Base-by-base conservation (phyloP, 2,329 filamentous ascomycete genomes). In the Diaporthe velutina region DNA sequence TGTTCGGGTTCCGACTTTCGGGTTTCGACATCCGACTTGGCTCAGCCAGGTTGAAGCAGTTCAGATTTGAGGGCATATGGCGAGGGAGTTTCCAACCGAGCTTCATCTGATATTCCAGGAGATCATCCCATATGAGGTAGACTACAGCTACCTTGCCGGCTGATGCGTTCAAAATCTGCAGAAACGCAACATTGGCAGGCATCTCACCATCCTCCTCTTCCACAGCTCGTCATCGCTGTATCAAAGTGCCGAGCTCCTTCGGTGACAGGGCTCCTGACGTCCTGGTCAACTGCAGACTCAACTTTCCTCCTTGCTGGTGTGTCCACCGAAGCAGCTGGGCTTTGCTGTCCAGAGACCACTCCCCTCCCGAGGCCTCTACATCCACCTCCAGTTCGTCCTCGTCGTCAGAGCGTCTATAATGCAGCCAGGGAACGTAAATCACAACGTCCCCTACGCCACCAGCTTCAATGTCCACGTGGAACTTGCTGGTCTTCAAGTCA, bases 381-480 rank as follows among this genome's bases (percentile, higher is more conserved):
- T 40, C 48, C 17, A 73, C 33, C 13, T 70, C 71, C 8, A 73
- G 13, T 2, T 73, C 61, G 17, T 73, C 64, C 12, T 28, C 55
- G 9, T 55, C 61, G 17, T 70, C 54, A 3, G 25, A 38, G 1
- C 57, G 55, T 6, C 72, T 45, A 22, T 73, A 73, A 12, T 73
- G 72, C 55, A 73, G 25, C 71, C 71, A 73, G 6, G 73, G 64
- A 6, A 48, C 25, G 10, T 71, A 71, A 17, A 74, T 40, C 1
- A 33, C 54, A 2, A 42, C 55, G 19, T 71, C 73, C 4, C 67
- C 73, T 13, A 25, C 42, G 6, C 3, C 35, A 13, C 3, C 38
- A 22, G 73, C 38, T 2, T 74, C 67, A 2, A 74, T 22, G 3
- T 74, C 45, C 6, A 61, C 17, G 15, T 19, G 6, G 48, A 71